Percentiles rank a stretch among this genome's conserved stretches.
Evolutionary conservation across 148 eudicot genomes (phyloP).

Genomic region (Camellia lanceoleosa): DNA sequence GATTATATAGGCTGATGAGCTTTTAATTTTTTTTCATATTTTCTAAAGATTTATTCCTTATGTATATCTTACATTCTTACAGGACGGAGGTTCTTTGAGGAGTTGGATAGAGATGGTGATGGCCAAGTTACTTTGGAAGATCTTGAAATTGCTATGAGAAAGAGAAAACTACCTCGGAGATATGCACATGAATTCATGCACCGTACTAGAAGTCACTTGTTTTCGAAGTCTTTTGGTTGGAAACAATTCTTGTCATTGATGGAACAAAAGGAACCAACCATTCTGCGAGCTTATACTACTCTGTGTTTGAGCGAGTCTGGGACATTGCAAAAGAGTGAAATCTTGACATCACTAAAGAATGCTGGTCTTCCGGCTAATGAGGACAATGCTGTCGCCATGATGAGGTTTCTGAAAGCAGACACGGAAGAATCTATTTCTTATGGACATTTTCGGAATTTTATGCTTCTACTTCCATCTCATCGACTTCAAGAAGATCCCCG

Average conservation of each 20-base stretch:
- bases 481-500: slow-evolving; percentile 97
- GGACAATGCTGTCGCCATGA: slow-evolving; percentile 95
- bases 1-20: background rate
- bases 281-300: slow-evolving; percentile 94
- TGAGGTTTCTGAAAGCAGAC: slow-evolving; percentile 86
- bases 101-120: slow-evolving; percentile 96
- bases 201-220: slow-evolving; percentile 78
- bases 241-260: slow-evolving; percentile 81
- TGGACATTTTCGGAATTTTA: slow-evolving; percentile 96
- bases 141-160: slow-evolving; percentile 88
- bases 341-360: slow-evolving; percentile 73
- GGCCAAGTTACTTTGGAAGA: slow-evolving; percentile 91
- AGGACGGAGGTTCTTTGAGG: slow-evolving; percentile 93
- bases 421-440: slow-evolving; percentile 87
- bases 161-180: slow-evolving; percentile 76
- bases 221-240: slow-evolving; percentile 94
- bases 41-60: background rate
- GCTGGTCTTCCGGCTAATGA: slow-evolving; percentile 97
- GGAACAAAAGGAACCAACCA: slow-evolving; percentile 98
- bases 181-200: slow-evolving; percentile 82
- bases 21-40: background rate
- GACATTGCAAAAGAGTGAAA: slow-evolving; percentile 86
- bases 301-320: slow-evolving; percentile 96
- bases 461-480: slow-evolving; percentile 89
- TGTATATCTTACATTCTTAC: slow-evolving; percentile 22